Evolutionary conservation across 257 asterid species (phyloP).

Genomic region (Schizonepeta tenuifolia): DNA sequence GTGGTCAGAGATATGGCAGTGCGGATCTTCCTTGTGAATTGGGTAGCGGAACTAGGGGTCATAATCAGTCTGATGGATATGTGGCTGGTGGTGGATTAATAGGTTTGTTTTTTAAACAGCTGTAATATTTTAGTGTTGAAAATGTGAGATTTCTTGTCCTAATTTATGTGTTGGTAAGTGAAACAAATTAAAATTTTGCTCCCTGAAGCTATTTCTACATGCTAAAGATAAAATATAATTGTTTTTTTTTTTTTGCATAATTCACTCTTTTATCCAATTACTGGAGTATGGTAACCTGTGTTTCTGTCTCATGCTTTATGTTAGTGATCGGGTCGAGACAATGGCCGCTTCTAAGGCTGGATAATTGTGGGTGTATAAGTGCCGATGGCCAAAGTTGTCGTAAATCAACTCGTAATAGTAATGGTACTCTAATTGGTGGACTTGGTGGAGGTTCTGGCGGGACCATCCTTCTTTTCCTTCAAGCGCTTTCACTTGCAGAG

Average conservation of each 20-base stretch:
- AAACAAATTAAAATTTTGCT: constrained; percentile 4
- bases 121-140: constrained; percentile 21
- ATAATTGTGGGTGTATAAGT: constrained; percentile 68
- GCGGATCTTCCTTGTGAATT: constrained; percentile 95
- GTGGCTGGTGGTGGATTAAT: constrained; percentile 94
- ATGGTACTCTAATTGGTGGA: constrained; percentile 67
- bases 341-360: constrained; percentile 82
- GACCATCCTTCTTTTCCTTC: constrained; percentile 83
- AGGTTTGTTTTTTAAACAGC: constrained; percentile 47
- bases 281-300: constrained; percentile 30
- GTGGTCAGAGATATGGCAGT: constrained; percentile 83
- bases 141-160: constrained; percentile 11
- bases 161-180: constrained; percentile 17
- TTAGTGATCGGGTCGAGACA: constrained; percentile 85
- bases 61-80: constrained; percentile 68
- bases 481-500: constrained; percentile 59
- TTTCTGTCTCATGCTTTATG: constrained; percentile 31
- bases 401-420: constrained; percentile 50
- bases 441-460: constrained; percentile 99
- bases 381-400: constrained; percentile 83
- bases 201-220: constrained; percentile 6
- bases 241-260: constrained; percentile 10
- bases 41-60: constrained; percentile 89
- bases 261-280: not conserved
- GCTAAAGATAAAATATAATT: constrained; percentile 20